Conservation (phyloP, 768 basidiomycete species). For the Cystoderma amianthinum region DNA sequence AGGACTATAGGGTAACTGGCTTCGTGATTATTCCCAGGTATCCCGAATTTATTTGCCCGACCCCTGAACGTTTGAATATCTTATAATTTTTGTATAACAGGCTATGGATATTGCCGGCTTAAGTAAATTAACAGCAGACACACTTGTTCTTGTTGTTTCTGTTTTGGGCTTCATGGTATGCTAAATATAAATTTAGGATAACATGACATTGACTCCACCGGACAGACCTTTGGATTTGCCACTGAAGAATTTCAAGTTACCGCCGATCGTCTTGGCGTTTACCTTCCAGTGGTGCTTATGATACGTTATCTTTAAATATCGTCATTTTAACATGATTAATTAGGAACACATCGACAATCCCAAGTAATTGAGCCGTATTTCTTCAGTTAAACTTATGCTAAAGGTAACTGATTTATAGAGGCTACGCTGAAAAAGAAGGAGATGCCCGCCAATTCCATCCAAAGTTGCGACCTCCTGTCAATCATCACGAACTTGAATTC, state of each 20-base stretch:
- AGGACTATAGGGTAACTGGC: conserved; percentile 50
- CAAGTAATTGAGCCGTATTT: conserved; percentile 30
- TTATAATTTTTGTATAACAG: conserved; percentile 15
- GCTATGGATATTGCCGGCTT: conserved; percentile 70
- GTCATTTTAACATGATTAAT: conserved; percentile 1
- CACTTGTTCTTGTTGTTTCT: conserved; percentile 51
- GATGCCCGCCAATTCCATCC: conserved; percentile 69
- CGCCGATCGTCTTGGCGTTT: conserved; percentile 66
- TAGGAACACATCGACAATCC: conserved; percentile 79
- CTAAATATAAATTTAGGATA: neutral
- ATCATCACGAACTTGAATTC: conserved; percentile 66
- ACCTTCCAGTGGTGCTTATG: conserved; percentile 53
- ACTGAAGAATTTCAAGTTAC: conserved; percentile 70
- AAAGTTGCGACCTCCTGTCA: conserved; percentile 69
- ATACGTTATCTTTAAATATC: neutral
- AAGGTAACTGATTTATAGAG: conserved; percentile 24
- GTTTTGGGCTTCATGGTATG: conserved; percentile 52
- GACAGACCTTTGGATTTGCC: conserved; percentile 54
- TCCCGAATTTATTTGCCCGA: conserved; percentile 34
- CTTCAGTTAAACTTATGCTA: neutral
- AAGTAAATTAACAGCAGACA: conserved; percentile 58
- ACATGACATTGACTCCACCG: neutral
- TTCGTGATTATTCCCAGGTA: conserved; percentile 64
- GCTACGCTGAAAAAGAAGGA: conserved; percentile 61
- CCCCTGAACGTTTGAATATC: conserved; percentile 2